Evolutionary conservation across 2,329 filamentous ascomycete species (phyloP), one percentile per base, ranked within the genome.

Genomic region (Aspergillus jensenii): DNA sequence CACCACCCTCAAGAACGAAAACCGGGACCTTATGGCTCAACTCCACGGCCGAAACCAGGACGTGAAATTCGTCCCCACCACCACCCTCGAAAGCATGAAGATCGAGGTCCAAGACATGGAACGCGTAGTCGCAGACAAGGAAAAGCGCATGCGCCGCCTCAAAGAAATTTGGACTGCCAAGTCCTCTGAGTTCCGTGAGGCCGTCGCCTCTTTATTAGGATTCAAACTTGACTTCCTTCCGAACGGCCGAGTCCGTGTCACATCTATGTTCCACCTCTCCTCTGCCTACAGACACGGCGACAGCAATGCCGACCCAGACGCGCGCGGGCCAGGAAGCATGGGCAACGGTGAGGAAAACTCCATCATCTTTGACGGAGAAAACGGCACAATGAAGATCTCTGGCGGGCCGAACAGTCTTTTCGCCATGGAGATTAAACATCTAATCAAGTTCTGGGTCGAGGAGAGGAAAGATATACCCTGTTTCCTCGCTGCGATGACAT

Each of bases 221-320:
- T 99, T 93, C 89, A 93, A 93, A 53, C 86, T 98, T 12, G 92
- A 95, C 33, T 98, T 99, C 73, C 89, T 97, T 72, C 92, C 93
- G n/a, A 96, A 96, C 73, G 95, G 95, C 43, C 93, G 96, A 68
- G 96, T 97, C 76, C 88, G 91, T 33, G 91, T 97, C 21, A 96
- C 93, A 55, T 89, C 84, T 59, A 89, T 93, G 64, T 96, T 93
- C 71, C 90, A 90, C 71, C 89, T 92, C 0, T 87, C 85, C 2
- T 75, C 76, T 60, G 74, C 73, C 11, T 78, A 78, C 56, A 65
- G 76, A 50, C 76, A 78, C 50, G 76, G 76, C 8, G 72, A 76
- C 53, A 55, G 64, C 1, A 77, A 85, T 73, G 71, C 82, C 6
- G 86, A 90, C 55, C 87, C 90, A 69, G 86, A 91, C 71, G 67